Percentiles rank a stretch among this genome's conserved stretches.
phyloP scores from a whole-genome alignment of 225 moss, liverwort and hornwort genomes.

The Antitrichia curtipendula region DNA sequence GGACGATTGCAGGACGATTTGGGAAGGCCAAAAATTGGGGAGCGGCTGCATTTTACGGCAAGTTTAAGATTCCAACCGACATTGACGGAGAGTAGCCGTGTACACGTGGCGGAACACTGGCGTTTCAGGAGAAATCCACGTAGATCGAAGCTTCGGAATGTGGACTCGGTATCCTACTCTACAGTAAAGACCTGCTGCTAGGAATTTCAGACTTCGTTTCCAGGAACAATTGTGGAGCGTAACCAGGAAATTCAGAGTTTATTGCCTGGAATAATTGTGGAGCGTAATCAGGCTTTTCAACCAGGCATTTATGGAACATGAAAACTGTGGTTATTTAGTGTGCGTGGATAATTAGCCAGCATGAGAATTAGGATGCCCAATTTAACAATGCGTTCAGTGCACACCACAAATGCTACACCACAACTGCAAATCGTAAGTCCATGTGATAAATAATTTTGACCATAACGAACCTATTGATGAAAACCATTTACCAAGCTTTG shows the following conservation, averaged over 20 bases:
- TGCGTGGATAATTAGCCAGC: background rate
- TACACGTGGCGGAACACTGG: background rate
- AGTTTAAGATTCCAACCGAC: background rate
- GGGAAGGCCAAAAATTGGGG: no score
- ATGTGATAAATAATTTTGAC: no score
- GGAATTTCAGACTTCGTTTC: background rate
- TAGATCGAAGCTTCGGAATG: background rate
- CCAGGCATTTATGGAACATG: no score
- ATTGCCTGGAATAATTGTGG: background rate
- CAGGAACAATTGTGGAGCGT: background rate
- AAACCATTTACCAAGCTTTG: background rate
- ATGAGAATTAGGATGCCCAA: background rate
- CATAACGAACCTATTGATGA: no score
- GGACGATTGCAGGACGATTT: no score
- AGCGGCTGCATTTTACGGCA: background rate
- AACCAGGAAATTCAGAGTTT: background rate
- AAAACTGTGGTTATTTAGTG: background rate
- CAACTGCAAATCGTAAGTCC: background rate
- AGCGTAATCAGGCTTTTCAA: background rate
- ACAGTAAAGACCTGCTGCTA: background rate
- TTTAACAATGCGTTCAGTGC: background rate
- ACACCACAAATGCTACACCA: background rate
- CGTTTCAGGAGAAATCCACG: background rate
- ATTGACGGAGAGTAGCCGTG: background rate
- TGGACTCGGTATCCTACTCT: background rate